Percentiles rank a stretch among this genome's conserved stretches.
Evolutionary conservation across 495 filamentous ascomycete species (phyloP).

Genomic region (Daldinia vernicosa): DNA sequence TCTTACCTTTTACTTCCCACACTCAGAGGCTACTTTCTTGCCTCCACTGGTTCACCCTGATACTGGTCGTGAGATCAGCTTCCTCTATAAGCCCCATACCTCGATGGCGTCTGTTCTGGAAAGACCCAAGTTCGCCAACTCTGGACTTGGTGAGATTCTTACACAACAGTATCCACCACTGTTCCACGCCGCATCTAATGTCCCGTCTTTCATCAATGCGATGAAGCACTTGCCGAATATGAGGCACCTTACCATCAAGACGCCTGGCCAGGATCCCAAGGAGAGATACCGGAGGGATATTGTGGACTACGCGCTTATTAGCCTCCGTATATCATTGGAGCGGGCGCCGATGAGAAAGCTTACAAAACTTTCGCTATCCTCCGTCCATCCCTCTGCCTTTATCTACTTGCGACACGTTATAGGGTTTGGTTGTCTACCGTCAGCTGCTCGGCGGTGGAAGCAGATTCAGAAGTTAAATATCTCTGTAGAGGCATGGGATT

Average conservation of each 20-base stretch:
- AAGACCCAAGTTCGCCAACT: slow-evolving; percentile 70
- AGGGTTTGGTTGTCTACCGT: slow-evolving; percentile 72
- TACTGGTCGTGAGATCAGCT: slow-evolving; percentile 75
- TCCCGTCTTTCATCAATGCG: slow-evolving; percentile 77
- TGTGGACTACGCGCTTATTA: slow-evolving; percentile 85
- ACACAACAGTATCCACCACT: slow-evolving; percentile 82
- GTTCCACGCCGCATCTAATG: slow-evolving; percentile 86
- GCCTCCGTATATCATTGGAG: slow-evolving; percentile 78
- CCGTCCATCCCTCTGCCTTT: slow-evolving; percentile 73
- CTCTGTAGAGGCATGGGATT: slow-evolving; percentile 70
- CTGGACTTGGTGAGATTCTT: slow-evolving; percentile 71
- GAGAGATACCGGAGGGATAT: slow-evolving; percentile 75
- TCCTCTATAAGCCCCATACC: slow-evolving; percentile 76
- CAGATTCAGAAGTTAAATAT: slow-evolving; percentile 76
- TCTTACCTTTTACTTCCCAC: slow-evolving; percentile 74
- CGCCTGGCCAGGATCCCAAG: slow-evolving; percentile 70
- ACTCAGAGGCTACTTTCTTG: slow-evolving; percentile 75
- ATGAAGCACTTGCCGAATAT: slow-evolving; percentile 70
- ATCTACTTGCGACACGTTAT: slow-evolving; percentile 73
- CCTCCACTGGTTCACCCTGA: slow-evolving; percentile 75
- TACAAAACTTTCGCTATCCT: slow-evolving; percentile 68
- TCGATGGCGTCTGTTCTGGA: slow-evolving; percentile 56
- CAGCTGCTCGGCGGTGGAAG: slow-evolving; percentile 69
- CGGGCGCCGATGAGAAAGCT: slow-evolving; percentile 67
- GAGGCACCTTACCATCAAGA: slow-evolving; percentile 73